Conservation (phyloP, 371 early-diverging fungal genomes). For the Mucor lusitanicus region DNA sequence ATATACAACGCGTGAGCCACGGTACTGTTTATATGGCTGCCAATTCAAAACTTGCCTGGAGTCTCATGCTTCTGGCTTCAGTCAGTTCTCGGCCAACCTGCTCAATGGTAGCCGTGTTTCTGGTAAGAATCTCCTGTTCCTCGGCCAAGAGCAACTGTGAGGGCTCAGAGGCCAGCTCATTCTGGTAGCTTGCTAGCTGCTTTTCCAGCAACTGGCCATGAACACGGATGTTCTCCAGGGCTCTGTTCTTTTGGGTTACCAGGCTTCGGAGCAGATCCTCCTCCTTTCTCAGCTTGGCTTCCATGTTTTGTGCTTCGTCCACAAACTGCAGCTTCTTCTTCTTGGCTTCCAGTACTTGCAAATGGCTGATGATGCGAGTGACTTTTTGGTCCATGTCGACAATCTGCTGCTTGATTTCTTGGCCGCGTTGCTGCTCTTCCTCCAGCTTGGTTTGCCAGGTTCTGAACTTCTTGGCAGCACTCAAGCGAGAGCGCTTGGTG, state of each 20-base stretch:
- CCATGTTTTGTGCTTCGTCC: slow-evolving; percentile 53
- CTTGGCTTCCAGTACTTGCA: slow-evolving; percentile 53
- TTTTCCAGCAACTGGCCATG: slow-evolving; percentile 46
- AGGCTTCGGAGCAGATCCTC: slow-evolving; percentile 51
- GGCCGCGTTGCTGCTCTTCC: slow-evolving; percentile 49
- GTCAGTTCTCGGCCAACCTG: slow-evolving; percentile 47
- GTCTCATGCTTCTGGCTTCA: slow-evolving; percentile 23
- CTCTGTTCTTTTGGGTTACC: slow-evolving; percentile 41
- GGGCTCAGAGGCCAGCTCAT: slow-evolving; percentile 62
- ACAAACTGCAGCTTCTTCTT: slow-evolving; percentile 52
- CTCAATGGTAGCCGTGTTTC: slow-evolving; percentile 55
- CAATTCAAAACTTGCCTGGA: background rate
- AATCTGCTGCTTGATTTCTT: slow-evolving; percentile 54
- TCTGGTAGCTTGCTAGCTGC: slow-evolving; percentile 59
- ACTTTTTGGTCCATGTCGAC: slow-evolving; percentile 71
- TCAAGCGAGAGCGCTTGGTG: slow-evolving; percentile 74
- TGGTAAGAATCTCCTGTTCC: slow-evolving; percentile 59
- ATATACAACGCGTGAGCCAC: background rate
- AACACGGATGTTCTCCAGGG: slow-evolving; percentile 36
- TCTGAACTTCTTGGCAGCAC: slow-evolving; percentile 59
- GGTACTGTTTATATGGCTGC: no score
- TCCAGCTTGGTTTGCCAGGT: slow-evolving; percentile 42
- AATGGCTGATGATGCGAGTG: slow-evolving; percentile 50
- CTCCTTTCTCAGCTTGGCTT: slow-evolving; percentile 59
- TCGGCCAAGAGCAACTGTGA: slow-evolving; percentile 49